These are phyloP conservation scores for Nitzschia inconspicua DNA, from an alignment of 108 stramenopile genomes.

Conservation along the genomic window DNA sequence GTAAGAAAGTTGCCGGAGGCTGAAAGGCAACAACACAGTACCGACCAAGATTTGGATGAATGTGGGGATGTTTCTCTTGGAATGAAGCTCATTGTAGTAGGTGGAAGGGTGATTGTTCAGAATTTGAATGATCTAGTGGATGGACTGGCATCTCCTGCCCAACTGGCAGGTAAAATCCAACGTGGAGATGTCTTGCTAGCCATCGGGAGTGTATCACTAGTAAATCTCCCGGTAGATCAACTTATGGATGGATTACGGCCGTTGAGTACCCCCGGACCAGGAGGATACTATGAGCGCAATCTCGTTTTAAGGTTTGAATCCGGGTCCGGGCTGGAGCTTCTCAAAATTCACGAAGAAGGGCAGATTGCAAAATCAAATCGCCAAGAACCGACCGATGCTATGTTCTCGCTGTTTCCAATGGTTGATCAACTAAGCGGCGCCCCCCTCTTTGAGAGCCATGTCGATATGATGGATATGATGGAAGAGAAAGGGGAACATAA, in stretches of 20 bases:
- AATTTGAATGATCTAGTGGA: conserved; percentile 55
- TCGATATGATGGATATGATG: background rate
- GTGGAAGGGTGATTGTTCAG: conserved; percentile 85
- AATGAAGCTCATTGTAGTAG: conserved; percentile 70
- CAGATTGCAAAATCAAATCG: conserved; percentile 9
- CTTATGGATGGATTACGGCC: conserved; percentile 62
- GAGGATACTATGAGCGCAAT: conserved; percentile 48
- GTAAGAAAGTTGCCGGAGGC: conserved; percentile 35
- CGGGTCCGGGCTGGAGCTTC: conserved; percentile 49
- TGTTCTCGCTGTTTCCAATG: conserved; percentile 68
- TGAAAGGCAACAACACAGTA: conserved; percentile 1
- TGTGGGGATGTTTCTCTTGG: conserved; percentile 79
- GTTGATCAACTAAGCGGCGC: conserved; percentile 80
- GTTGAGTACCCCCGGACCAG: conserved; percentile 54
- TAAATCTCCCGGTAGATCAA: conserved; percentile 62
- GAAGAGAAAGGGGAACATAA: conserved; percentile 12
- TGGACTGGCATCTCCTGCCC: conserved; percentile 80
- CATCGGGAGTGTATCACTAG: conserved; percentile 57
- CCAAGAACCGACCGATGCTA: conserved; percentile 42
- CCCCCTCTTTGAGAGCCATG: conserved; percentile 42
- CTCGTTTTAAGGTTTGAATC: conserved; percentile 61
- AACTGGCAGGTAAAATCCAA: conserved; percentile 62
- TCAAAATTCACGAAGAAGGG: conserved; percentile 42
- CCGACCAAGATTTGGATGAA: background rate
- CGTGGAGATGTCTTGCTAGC: conserved; percentile 75